Conservation (phyloP, 495 filamentous ascomycete species). For the Saxophila tyrrhenica region DNA sequence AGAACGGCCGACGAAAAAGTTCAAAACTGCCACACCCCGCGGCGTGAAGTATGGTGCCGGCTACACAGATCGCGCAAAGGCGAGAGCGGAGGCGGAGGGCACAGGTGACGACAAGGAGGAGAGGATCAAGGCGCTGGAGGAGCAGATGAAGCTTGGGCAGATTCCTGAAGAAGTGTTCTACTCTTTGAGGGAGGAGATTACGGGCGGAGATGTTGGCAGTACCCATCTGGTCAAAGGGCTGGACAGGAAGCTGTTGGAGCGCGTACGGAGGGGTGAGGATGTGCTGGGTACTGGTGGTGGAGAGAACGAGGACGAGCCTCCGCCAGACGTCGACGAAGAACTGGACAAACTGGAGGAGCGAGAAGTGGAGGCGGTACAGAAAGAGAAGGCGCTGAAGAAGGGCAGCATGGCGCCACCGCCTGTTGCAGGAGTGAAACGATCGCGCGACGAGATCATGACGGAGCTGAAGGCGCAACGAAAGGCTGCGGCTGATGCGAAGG, state of each 20-base stretch:
- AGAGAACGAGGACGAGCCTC: constrained; percentile 2
- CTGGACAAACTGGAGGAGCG: constrained; percentile 62
- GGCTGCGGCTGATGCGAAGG: constrained; percentile 45
- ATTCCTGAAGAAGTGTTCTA: constrained; percentile 68
- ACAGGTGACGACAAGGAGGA: constrained; percentile 45
- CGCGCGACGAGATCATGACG: constrained; percentile 70
- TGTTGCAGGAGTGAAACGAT: constrained; percentile 53
- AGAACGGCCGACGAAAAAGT: constrained; percentile 44
- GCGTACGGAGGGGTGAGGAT: constrained; percentile 44
- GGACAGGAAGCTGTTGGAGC: constrained; percentile 69
- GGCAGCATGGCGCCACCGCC: constrained; percentile 61
- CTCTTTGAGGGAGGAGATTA: constrained; percentile 58
- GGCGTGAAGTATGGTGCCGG: constrained; percentile 67
- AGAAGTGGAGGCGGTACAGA: constrained; percentile 45
- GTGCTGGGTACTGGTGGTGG: constrained; percentile 19
- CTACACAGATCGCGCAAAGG: constrained; percentile 73
- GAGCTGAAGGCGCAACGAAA: constrained; percentile 65
- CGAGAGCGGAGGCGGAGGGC: constrained; percentile 27
- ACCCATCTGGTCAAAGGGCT: constrained; percentile 87
- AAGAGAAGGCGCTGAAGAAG: constrained; percentile 58
- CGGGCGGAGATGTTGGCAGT: constrained; percentile 66
- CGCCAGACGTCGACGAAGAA: constrained; percentile 57
- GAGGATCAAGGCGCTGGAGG: constrained; percentile 67
- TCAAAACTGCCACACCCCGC: constrained; percentile 71
- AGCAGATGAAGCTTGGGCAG: constrained; percentile 68